Evolutionary conservation across 2,329 filamentous ascomycete genomes (phyloP).

Genomic region (Aspergillus novofumigatus): DNA sequence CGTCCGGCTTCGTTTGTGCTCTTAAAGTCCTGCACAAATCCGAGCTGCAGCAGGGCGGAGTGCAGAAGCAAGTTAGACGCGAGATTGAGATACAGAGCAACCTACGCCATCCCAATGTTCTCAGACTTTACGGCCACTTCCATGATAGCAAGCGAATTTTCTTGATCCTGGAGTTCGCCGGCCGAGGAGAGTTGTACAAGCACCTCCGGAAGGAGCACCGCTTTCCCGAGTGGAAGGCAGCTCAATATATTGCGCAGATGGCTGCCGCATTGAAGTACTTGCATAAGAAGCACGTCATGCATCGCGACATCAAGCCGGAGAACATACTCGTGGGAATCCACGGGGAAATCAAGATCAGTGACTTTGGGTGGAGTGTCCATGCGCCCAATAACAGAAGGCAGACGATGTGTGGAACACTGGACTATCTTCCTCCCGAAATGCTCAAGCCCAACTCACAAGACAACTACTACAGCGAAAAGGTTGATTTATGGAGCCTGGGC

Average conservation of each 20-base stretch:
- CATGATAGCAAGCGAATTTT: slow-evolving; percentile 86
- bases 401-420: slow-evolving; percentile 95
- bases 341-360: slow-evolving; percentile 96
- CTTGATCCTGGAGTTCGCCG: slow-evolving; percentile 80
- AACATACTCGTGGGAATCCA: slow-evolving; percentile 96
- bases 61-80: slow-evolving; percentile 81
- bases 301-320: slow-evolving; percentile 95
- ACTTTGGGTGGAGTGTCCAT: slow-evolving; percentile 98
- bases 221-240: slow-evolving; percentile 82
- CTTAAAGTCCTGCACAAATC: slow-evolving; percentile 83
- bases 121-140: slow-evolving; percentile 81
- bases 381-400: slow-evolving; percentile 89
- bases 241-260: slow-evolving; percentile 86
- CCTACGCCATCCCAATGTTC: slow-evolving; percentile 78
- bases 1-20: slow-evolving; percentile 76
- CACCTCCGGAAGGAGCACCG: slow-evolving; percentile 72
- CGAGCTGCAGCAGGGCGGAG: slow-evolving; percentile 72
- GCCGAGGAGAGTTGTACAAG: slow-evolving; percentile 84
- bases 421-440: slow-evolving; percentile 98
- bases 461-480: slow-evolving; percentile 91
- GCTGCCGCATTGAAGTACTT: slow-evolving; percentile 84
- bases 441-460: slow-evolving; percentile 74
- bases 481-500: slow-evolving; percentile 93
- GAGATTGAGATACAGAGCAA: slow-evolving; percentile 90
- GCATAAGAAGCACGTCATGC: slow-evolving; percentile 96